Conservation (phyloP, 768 basidiomycete genomes). For the Dacryopinax primogenitus region DNA sequence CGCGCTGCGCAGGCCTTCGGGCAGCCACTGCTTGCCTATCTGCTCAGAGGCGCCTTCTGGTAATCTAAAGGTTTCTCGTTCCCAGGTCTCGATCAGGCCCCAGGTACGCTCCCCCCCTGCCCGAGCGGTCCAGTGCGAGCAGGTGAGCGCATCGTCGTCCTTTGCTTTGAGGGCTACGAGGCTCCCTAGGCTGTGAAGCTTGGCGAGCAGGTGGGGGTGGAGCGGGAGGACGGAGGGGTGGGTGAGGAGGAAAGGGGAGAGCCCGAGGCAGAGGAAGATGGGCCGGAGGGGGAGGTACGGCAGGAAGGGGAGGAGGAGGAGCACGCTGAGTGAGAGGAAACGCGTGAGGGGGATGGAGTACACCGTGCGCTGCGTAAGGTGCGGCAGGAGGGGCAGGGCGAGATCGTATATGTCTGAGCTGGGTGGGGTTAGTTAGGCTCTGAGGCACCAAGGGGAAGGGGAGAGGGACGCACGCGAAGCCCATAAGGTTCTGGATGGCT, state of each 20-base stretch:
- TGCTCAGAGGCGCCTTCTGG: constrained; percentile 69
- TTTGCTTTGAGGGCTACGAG: constrained; percentile 27
- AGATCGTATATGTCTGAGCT: constrained; percentile 54
- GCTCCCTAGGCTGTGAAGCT: constrained; percentile 24
- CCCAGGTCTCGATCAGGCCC: neutral
- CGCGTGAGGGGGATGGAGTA: constrained; percentile 45
- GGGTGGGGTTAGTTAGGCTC: neutral
- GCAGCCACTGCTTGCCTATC: constrained; percentile 15
- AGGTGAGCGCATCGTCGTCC: constrained; percentile 54
- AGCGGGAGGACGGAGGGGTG: constrained; percentile 35
- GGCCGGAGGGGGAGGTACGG: constrained; percentile 30
- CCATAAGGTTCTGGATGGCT: constrained; percentile 87
- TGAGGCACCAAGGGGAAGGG: constrained; percentile 5
- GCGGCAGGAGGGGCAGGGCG: constrained; percentile 38
- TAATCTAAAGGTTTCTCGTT: constrained; percentile 21
- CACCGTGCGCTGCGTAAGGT: constrained; percentile 40
- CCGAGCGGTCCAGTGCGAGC: constrained; percentile 51
- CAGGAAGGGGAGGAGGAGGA: constrained; percentile 23
- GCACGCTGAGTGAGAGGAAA: constrained; percentile 35
- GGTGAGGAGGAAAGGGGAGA: constrained; percentile 40
- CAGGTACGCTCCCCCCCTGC: constrained; percentile 47
- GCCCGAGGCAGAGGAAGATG: constrained; percentile 42
- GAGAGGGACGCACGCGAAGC: constrained; percentile 44
- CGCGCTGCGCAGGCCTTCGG: constrained; percentile 25
- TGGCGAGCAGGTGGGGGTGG: constrained; percentile 17